These are phyloP conservation scores for Pseudogymnoascus sp. DNA, from an alignment of 2,329 filamentous ascomycete species.

Conservation along the genomic window DNA sequence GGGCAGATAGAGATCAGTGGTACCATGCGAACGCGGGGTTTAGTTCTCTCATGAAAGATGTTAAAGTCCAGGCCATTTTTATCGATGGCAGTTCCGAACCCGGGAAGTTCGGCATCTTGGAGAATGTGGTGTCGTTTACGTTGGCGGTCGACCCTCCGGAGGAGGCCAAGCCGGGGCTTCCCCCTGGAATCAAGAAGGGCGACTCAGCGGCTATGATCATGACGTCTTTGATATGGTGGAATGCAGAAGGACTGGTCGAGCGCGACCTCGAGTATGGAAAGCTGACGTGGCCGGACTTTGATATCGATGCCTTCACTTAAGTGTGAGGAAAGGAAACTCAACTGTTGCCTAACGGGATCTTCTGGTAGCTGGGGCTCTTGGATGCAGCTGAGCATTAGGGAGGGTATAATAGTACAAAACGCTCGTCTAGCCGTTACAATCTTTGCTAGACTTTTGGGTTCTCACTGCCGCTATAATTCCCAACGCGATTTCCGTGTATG, in stretches of 20 bases:
- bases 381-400: neutral
- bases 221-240: neutral
- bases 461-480: neutral
- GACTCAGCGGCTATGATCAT: neutral
- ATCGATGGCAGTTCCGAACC: constrained; percentile 8
- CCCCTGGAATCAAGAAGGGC: constrained; percentile 10
- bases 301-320: neutral
- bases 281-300: neutral
- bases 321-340: neutral
- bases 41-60: neutral
- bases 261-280: neutral
- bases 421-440: neutral
- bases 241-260: neutral
- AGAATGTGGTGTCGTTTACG: constrained; percentile 10
- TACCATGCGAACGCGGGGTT: neutral
- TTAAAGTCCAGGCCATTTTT: neutral
- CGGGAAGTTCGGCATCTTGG: constrained; percentile 6
- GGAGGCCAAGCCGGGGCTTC: neutral
- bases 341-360: neutral
- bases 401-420: neutral
- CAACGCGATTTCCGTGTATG: neutral
- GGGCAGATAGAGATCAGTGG: neutral
- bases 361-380: neutral
- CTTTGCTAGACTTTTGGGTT: neutral
- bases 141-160: constrained; percentile 8